Evolutionary conservation across 2,329 filamentous ascomycete genomes (phyloP), one percentile per base, ranked within the genome.

Genomic region (Juglanconis sp.): DNA sequence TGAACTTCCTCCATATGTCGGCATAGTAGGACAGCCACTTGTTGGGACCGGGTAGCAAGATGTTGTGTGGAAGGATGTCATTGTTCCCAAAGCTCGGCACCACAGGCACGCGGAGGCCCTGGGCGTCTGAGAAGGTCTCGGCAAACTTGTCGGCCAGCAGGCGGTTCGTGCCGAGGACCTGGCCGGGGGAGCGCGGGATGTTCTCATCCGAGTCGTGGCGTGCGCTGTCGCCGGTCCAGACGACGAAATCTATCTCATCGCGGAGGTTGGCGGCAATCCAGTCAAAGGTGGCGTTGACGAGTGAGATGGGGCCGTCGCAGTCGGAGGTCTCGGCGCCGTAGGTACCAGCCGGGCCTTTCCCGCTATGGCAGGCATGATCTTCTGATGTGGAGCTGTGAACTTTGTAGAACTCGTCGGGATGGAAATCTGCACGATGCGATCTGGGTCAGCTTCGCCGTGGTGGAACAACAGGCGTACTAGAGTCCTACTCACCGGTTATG

Each of bases 1-100:
- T 96, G 71, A 98, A 96, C 42, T 82, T 81, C 52, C 78, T 77
- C 95, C 95, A 99, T 30, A 98, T 85, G 30, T 89, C 81, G 32
- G 86, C 79, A 68, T 95, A 97, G 51, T 82, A 81, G 61, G 84
- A 84, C 0, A 96, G 90, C 88, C 94, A 96, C 64, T 84, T 83
- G 69, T 97, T 97, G 15, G 95, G 95, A 0, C 94, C 95, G 1
- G 85, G 81, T 47, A 86, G 79, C 72, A 99, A 87, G 70, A 98
- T 96, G 69, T 99, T 99, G 77, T 99, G 95, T 1, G 95, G 95
- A 62, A 97, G 85, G 61, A 99, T 93, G 70, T 99, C 95, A 74
- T 99, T 99, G 77, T 99, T 99, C 63, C 95, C 95, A 67, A 97
- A 88, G 0, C 88, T 97, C 0, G 95, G 93, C 24, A 99, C 81